These are phyloP conservation scores for Chlorella sp. DNA, from an alignment of 139 green algal genomes.

Conservation along the genomic window DNA sequence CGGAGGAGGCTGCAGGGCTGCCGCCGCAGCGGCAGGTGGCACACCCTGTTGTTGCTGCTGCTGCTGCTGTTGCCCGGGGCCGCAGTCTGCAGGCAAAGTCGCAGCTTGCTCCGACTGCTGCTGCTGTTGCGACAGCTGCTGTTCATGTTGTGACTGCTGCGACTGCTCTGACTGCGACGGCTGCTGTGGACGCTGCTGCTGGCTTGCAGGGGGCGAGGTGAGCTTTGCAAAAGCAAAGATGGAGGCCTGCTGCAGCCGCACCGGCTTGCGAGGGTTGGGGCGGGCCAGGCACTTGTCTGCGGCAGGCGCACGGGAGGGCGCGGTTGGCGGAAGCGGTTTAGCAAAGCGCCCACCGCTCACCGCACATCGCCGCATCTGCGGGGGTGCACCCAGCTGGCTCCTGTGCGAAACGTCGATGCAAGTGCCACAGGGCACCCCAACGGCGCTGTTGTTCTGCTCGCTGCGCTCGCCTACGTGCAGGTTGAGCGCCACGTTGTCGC, in stretches of 20 bases:
- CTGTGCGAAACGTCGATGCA: neutral
- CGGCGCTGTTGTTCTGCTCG: neutral
- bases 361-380: neutral
- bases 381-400: neutral
- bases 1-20: neutral
- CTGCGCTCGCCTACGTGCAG: constrained; percentile 18
- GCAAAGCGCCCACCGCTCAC: no score
- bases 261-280: constrained; percentile 1
- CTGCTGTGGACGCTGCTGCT: neutral
- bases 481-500: constrained; percentile 2
- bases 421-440: neutral
- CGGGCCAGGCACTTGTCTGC: constrained; percentile 40
- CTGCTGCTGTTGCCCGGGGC: constrained; percentile 2
- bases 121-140: constrained; percentile 12
- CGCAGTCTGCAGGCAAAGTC: neutral
- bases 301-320: neutral
- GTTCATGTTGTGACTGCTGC: neutral
- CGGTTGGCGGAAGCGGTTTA: neutral
- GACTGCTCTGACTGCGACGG: neutral
- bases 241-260: constrained; percentile 21
- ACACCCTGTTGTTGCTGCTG: neutral
- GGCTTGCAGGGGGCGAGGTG: neutral
- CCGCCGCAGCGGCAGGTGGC: neutral
- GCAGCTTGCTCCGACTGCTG: neutral
- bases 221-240: constrained; percentile 15